Base-by-base conservation (phyloP, 2,329 filamentous ascomycete species). In the Beauveria sp. region DNA sequence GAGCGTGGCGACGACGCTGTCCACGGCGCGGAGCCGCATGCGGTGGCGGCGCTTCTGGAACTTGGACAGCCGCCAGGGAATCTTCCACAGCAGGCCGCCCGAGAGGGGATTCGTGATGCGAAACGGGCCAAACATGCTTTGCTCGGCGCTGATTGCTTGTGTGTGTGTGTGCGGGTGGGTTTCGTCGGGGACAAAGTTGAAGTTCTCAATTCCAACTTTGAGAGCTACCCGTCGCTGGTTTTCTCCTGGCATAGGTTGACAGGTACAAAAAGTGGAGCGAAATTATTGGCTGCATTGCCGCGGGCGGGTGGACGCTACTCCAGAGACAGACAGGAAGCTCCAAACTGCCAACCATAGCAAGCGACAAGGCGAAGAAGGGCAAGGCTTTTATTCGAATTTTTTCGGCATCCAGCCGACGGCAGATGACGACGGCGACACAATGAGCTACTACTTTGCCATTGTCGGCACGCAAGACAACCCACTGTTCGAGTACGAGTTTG, bases 371-470 rank as follows among this genome's bases (percentile, higher is more conserved):
- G 8, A 6, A 20, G 14, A 24, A 26, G 9, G 26, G 14, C 38
- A 28, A 38, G 14, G 20, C 38, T 18, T 31, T 46, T 12, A 16
- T 26, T 26, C 14, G 18, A 50, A 1, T 4, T 5, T 34, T 34
- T 4, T 12, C 12, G 42, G 28, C 50, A 20, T 26, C 5, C 18
- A 20, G 6, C 20, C 16, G 16, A 20, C 28, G 1, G 28, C 58
- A 46, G 28, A 57, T 61, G 20, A 61, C 8, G 43, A 31, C 43
- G 34, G 40, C 28, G 56, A 55, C 38, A 53, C 68, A 66, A 98
- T 98, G 95, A 97, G 93, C 64, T 99, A 98, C 83, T 97, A 97
- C 80, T 98, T 99, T 78, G 90, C 90, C 72, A 96, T 99, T 68
- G 86, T 99, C 74, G 95, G 93, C 72, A 96, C 92, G 24, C 90